Conservation (phyloP, 352 stramenopile species). For the Thraustochytrium sp. region DNA sequence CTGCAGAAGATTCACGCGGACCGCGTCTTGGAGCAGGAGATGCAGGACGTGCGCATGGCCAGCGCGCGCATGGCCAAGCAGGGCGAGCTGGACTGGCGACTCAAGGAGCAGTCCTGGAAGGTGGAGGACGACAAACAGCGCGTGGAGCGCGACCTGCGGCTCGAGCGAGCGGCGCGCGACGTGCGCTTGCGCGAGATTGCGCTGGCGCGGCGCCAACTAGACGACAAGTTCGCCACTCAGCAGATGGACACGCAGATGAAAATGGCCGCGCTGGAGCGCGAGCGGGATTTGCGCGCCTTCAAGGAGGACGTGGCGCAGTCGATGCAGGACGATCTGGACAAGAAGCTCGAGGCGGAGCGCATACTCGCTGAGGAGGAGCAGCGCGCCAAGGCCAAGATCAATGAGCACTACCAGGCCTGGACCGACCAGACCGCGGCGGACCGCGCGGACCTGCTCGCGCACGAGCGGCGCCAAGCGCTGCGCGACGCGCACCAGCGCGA, state of each 20-base stretch:
- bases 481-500: neutral
- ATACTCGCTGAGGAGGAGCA: constrained; percentile 9
- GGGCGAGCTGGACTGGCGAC: constrained; percentile 19
- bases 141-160: neutral
- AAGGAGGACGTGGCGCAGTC: neutral
- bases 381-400: neutral
- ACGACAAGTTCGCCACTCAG: constrained; percentile 1
- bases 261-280: neutral
- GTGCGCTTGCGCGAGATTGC: neutral
- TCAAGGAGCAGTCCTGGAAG: constrained; percentile 6
- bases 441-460: neutral
- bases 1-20: constrained; percentile 24
- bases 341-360: neutral
- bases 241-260: constrained; percentile 14
- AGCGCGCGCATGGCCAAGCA: neutral
- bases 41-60: constrained; percentile 17
- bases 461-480: neutral
- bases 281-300: constrained; percentile 10
- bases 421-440: neutral
- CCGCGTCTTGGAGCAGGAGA: constrained; percentile 27
- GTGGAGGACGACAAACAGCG: constrained; percentile 11
- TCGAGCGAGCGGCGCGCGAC: neutral
- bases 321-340: neutral
- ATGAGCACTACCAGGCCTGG: neutral
- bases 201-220: neutral